Conservation (phyloP, 2,329 filamentous ascomycete genomes). For the Aspergillus persii region DNA sequence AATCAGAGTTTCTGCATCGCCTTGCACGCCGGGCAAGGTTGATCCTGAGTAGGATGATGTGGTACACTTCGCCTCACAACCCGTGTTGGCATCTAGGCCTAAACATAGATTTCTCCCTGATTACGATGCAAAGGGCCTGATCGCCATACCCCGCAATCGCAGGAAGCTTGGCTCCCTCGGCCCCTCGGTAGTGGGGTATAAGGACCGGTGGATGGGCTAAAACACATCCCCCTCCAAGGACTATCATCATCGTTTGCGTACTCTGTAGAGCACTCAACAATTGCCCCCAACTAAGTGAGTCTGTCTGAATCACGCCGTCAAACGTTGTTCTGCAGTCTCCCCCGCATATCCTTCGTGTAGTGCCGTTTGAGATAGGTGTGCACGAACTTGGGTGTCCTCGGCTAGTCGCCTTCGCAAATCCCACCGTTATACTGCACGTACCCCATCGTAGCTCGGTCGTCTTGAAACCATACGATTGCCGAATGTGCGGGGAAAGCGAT, state of each 20-base stretch:
- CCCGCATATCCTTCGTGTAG: conserved; percentile 35
- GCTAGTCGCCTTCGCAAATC: conserved; percentile 22
- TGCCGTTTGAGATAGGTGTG: conserved; percentile 26
- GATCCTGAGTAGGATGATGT: background rate
- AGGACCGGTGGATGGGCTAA: background rate
- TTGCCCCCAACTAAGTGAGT: background rate
- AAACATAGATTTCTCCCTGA: background rate
- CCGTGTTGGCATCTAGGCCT: background rate
- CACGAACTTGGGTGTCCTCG: conserved; percentile 23
- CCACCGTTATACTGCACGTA: conserved; percentile 20
- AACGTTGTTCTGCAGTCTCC: conserved; percentile 4
- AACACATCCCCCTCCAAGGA: background rate
- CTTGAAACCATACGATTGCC: conserved; percentile 27
- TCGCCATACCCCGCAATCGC: background rate
- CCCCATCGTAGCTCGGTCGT: conserved; percentile 18
- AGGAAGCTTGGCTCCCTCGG: conserved; percentile 8
- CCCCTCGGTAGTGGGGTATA: background rate
- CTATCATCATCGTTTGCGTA: background rate
- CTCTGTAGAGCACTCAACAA: background rate
- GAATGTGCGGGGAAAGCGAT: conserved; percentile 28
- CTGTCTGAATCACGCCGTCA: background rate
- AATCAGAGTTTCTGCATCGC: background rate
- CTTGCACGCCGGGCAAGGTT: background rate
- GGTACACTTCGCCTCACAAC: too few relatives aligned
- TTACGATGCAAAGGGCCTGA: background rate